A percentile compares a stretch with the other conserved stretches of the same genome.
These are phyloP conservation scores for Spiraea crenata DNA, from an alignment of 331 rosid species.

Conservation along the genomic window DNA sequence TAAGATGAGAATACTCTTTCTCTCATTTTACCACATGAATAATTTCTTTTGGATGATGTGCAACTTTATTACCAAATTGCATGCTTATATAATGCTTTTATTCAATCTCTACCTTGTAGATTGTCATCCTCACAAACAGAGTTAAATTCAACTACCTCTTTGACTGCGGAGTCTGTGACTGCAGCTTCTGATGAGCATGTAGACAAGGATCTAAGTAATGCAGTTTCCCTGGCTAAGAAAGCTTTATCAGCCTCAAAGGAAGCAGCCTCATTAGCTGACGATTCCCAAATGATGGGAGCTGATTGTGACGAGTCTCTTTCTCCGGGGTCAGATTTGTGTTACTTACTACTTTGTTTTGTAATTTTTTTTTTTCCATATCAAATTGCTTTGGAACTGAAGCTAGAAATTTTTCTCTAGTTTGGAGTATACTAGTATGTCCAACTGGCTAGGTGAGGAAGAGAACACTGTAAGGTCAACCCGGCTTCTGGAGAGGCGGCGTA, in stretches of 20 bases:
- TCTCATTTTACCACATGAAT: conserved; percentile 1
- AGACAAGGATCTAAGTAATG: conserved; percentile 26
- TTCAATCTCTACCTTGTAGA: conserved; percentile 39
- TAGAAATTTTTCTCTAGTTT: conserved; percentile 8
- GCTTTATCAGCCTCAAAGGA: conserved; percentile 68
- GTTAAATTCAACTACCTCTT: conserved; percentile 20
- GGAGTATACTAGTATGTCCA: conserved; percentile 25
- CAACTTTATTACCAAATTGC: neutral
- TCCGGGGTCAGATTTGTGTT: conserved; percentile 32
- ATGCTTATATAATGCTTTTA: conserved; percentile 6
- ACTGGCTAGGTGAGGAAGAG: conserved; percentile 35
- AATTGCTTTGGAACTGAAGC: neutral
- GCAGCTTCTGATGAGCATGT: conserved; percentile 15
- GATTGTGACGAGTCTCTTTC: conserved; percentile 29
- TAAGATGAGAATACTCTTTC: conserved; percentile 31
- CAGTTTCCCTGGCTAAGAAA: conserved; percentile 61
- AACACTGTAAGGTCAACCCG: conserved; percentile 62
- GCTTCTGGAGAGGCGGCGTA: conserved; percentile 62
- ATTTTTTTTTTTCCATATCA: conserved; percentile 7
- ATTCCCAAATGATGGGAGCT: conserved; percentile 31
- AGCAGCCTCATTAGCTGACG: conserved; percentile 57
- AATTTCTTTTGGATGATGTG: neutral
- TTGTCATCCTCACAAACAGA: conserved; percentile 43
- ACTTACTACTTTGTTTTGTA: neutral
- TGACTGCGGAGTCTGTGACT: conserved; percentile 8